Conservation (phyloP, 2,329 filamentous ascomycete species). For the Aaosphaeria pasadenensis region DNA sequence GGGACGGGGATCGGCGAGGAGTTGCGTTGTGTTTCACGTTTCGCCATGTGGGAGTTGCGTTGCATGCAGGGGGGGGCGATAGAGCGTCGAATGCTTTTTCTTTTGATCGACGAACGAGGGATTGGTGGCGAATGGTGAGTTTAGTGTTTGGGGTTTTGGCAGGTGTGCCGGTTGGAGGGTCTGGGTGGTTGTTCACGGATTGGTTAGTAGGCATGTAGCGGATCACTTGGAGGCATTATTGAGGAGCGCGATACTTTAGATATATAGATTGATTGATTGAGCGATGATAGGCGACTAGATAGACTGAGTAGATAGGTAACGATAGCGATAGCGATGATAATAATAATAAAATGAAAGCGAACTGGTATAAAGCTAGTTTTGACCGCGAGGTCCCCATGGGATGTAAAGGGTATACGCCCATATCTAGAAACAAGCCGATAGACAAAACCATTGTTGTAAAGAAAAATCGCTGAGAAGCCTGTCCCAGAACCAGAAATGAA, state of each 20-base stretch:
- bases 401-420: conserved; percentile 8
- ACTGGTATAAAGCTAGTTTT: conserved; percentile 23
- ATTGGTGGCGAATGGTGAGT: too few species aligned
- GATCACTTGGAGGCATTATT: conserved; percentile 4
- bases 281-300: conserved; percentile 1
- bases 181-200: conserved; percentile 2
- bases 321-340: conserved; percentile 8
- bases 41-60: too few species aligned
- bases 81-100: too few species aligned
- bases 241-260: neutral
- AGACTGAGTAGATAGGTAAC: neutral
- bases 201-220: neutral
- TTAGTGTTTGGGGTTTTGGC: too few species aligned
- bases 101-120: too few species aligned
- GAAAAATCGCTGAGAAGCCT: conserved; percentile 19
- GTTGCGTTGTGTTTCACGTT: too few species aligned
- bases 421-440: conserved; percentile 13
- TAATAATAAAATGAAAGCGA: conserved; percentile 19
- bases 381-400: conserved; percentile 24
- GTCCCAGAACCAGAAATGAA: conserved; percentile 15
- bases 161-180: conserved; percentile 13
- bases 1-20: too few species aligned
- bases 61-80: too few species aligned
- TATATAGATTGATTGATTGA: conserved; percentile 1
- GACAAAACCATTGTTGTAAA: conserved; percentile 1